Evolutionary conservation across 805 yeast genomes (phyloP).

Genomic region (Hanseniaspora osmophila): DNA sequence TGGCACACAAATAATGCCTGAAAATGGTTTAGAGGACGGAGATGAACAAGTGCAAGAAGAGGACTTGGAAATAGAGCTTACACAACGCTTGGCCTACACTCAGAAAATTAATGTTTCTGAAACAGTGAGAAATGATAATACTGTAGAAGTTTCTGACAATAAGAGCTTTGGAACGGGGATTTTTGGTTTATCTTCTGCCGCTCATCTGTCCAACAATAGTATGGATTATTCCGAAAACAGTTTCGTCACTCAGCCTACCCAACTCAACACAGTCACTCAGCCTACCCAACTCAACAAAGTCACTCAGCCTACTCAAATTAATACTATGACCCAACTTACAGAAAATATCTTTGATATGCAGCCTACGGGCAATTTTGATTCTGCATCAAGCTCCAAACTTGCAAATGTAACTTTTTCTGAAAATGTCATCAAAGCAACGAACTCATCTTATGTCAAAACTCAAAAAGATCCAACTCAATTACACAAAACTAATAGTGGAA

Average conservation of each 20-base stretch:
- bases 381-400: no score
- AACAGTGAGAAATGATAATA: no score
- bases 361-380: no score
- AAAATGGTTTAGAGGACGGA: no score
- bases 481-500: background rate
- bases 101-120: background rate
- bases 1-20: background rate
- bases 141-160: background rate
- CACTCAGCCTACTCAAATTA: conserved; percentile 3
- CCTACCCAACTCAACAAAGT: background rate
- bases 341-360: background rate
- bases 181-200: no score
- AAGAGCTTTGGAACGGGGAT: background rate
- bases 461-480: background rate
- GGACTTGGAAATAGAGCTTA: background rate
- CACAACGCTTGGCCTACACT: background rate
- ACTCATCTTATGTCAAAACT: background rate
- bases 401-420: no score
- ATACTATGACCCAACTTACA: background rate
- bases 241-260: background rate
- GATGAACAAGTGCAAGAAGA: background rate
- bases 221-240: no score
- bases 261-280: background rate
- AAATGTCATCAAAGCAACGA: background rate
- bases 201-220: no score